Evolutionary conservation across 208 protist genomes (phyloP), one percentile per base, ranked within the genome.

Genomic region (Tritrichomonas foetus): DNA sequence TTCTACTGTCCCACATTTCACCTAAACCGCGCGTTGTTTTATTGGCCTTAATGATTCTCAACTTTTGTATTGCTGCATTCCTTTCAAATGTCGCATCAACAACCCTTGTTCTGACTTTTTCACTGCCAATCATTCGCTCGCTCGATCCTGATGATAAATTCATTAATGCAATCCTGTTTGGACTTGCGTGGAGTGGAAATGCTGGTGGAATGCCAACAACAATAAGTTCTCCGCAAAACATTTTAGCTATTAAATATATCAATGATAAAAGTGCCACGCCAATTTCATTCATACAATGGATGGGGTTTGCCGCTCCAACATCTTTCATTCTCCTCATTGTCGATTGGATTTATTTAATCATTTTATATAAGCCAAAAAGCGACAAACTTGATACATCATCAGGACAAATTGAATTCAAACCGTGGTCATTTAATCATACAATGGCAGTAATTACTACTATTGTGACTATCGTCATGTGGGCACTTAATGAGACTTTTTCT

Each of bases 81-180:
- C 36, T 89, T 20, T 89, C 78, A 14, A 89, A 89, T 61, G 78
- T 89, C 20, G 78, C 78, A 53, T 89, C 78, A 33, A 89, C 78
- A 89, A 89, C 78, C 33, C 30, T 89, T 22, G 78, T 89, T 57
- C 44, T 89, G 39, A 89, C 78, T 44, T 89, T 89, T 57, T 89
- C 78, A 61, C n/a, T 89, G 3, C 78, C 78, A 39, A 89, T 89
- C 16, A 50, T 89, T 57, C 78, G 78, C 16, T 89, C 78, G 33
- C 47, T 89, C 20, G 78, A 89, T 61, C 78, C 78, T 33, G 44
- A 44, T 33, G 78, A 89, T 57, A 3, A 27, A 53, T 89, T 89
- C 47, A 89, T 89, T 27, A 89, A 89, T 27, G 78, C 78, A 20
- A 14, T 89, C 11, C 78, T 89, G 8, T 49, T 89, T 36, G 78